Evolutionary conservation across 2,329 filamentous ascomycete species (phyloP).

Genomic region (Nemania bipapillata): DNA sequence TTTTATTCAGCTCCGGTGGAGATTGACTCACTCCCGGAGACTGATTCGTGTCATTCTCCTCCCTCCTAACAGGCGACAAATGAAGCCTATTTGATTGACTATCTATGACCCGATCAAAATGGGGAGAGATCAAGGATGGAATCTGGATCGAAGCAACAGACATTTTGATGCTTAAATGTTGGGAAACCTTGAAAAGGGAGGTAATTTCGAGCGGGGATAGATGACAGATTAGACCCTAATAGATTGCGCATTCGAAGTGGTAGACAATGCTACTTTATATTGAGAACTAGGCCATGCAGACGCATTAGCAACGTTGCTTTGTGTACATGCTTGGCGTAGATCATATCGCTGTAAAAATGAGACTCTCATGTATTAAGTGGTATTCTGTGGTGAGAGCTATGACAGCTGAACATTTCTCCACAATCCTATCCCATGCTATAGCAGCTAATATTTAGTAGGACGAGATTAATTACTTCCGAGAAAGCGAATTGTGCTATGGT

Average conservation of each 20-base stretch:
- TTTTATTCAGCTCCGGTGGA: not conserved
- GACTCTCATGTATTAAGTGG: not conserved
- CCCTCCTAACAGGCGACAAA: not conserved
- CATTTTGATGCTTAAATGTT: conserved; percentile 1
- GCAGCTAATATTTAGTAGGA: not conserved
- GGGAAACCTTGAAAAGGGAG: not conserved
- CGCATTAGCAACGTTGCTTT: not conserved
- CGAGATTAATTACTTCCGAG: not conserved
- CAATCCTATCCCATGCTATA: not conserved
- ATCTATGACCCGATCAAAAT: conserved; percentile 13
- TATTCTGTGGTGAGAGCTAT: not conserved
- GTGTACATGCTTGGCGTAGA: not conserved
- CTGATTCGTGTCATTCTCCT: not conserved
- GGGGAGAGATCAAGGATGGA: conserved; percentile 18
- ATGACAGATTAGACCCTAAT: not conserved
- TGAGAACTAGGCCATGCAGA: not conserved
- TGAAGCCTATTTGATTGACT: conserved; percentile 10
- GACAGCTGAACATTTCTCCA: not conserved
- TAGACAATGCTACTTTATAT: conserved; percentile 5
- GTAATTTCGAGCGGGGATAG: not conserved
- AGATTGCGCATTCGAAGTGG: not conserved
- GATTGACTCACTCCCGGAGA: not conserved
- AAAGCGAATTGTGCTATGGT: not conserved
- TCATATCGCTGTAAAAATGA: not conserved
- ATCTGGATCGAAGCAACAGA: conserved; percentile 25